A percentile compares a stretch with the other conserved stretches of the same genome.
Conservation (phyloP, 176 grass and related monocot species). For the Rhynchospora pubera region DNA sequence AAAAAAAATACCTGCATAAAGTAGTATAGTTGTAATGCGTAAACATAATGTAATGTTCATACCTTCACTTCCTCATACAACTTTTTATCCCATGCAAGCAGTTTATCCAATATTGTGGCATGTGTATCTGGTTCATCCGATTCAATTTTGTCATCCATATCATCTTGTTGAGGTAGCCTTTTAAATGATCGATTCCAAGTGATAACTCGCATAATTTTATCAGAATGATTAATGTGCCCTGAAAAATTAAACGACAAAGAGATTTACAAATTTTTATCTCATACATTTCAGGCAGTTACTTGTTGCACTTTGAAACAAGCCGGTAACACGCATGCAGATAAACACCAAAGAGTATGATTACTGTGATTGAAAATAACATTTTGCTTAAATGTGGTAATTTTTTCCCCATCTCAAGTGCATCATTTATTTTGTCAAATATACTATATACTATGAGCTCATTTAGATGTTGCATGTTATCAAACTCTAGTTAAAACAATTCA, state of each 20-base stretch:
- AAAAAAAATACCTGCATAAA: constrained; percentile 1
- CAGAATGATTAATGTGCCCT: constrained; percentile 92
- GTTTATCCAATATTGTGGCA: constrained; percentile 82
- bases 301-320: background rate
- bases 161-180: constrained; percentile 50
- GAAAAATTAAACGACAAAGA: constrained; percentile 24
- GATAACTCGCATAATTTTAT: constrained; percentile 91
- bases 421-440: no score
- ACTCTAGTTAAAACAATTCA: background rate
- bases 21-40: background rate
- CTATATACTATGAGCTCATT: no score
- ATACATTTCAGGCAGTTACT: background rate
- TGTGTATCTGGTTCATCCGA: constrained; percentile 68
- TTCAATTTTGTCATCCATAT: constrained; percentile 48
- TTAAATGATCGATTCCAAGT: constrained; percentile 98
- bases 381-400: background rate
- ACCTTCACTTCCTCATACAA: constrained; percentile 96
- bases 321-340: background rate
- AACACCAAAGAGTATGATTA: background rate
- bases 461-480: background rate
- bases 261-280: background rate
- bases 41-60: constrained; percentile 22
- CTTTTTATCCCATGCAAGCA: constrained; percentile 99
- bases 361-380: background rate
- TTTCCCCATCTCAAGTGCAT: background rate